Base-by-base conservation (phyloP, 768 basidiomycete genomes). In the Tulasnella sp. region DNA sequence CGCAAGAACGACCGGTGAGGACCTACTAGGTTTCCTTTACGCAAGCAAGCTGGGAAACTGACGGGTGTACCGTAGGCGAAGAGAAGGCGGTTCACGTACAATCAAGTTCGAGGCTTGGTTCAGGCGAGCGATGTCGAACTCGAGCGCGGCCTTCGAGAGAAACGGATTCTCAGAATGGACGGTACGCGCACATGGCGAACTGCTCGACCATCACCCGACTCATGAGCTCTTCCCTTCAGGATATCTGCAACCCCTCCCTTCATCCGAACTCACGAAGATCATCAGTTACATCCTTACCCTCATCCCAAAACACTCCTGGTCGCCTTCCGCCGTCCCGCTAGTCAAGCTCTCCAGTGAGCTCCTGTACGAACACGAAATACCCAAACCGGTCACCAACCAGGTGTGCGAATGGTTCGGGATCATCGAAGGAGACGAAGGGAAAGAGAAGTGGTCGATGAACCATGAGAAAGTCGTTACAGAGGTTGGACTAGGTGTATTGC, bases 81-180 rank as follows among this genome's bases (percentile, higher is more conserved):
- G 76, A 77, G 78, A 73, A 76, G 77, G 62, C 75, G 76, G 34
- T 78, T 87, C 76, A 86, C 88, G 0, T 89, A 90, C 75, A 84
- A 86, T 7, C 85, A 89, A 62, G 88, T 91, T 4, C 82, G 82
- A 63, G 78, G 80, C 8, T 84, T 86, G 65, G 84, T 95, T 6
- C 95, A 97, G 77, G 92, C 94, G 3, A 94, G 92, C 78, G 90
- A 94, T 71, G 80, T 77, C 0, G 94, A 97, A 78, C 80, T 97
- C 26, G 82, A 82, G 7, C 79, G 75, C 19, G 92, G 89, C 1
- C 79, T 97, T 36, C 84, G 81, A 67, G 85, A 87, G n/a, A 84
- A 84, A 52, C 88, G 88, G 5, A 86, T 98, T 32, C 86, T 97
- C 17, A 81, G 87, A 65, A 82, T 95, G 2, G 84, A 90, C 72